A percentile compares a stretch with the other conserved stretches of the same genome.
These are phyloP conservation scores for Daldinia decipiens DNA, from an alignment of 495 filamentous ascomycete genomes.

Conservation along the genomic window DNA sequence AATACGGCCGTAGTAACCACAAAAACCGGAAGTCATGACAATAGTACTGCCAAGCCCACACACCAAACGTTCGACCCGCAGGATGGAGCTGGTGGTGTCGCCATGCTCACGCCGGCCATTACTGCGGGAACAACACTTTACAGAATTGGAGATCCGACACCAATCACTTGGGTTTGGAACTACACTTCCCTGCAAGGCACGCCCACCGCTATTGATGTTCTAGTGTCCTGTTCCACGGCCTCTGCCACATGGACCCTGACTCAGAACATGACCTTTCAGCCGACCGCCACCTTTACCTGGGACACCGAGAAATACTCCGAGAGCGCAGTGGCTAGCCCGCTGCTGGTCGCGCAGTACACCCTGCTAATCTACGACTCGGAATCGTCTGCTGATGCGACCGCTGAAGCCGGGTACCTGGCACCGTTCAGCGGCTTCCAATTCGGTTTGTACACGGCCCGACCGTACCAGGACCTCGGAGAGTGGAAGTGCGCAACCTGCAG, in stretches of 20 bases:
- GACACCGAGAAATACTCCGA: conserved; percentile 78
- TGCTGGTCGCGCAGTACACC: conserved; percentile 83
- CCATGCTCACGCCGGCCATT: conserved; percentile 79
- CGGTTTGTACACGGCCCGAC: conserved; percentile 80
- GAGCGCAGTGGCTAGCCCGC: conserved; percentile 64
- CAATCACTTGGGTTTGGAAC: conserved; percentile 91
- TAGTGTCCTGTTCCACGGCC: conserved; percentile 75
- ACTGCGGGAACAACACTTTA: conserved; percentile 74
- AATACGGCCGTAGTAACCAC: conserved; percentile 47
- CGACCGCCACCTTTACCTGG: conserved; percentile 68
- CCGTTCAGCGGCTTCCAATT: conserved; percentile 73
- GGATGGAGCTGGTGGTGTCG: conserved; percentile 75
- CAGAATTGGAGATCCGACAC: conserved; percentile 85
- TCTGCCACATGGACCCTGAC: conserved; percentile 61
- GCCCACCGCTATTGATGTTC: conserved; percentile 81
- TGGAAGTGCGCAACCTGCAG: conserved; percentile 76
- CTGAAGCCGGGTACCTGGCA: conserved; percentile 77
- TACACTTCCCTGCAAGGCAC: conserved; percentile 86
- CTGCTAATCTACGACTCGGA: conserved; percentile 83
- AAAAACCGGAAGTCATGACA: conserved; percentile 33
- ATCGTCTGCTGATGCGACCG: conserved; percentile 66
- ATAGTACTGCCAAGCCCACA: conserved; percentile 55
- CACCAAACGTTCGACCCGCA: conserved; percentile 67
- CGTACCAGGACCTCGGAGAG: conserved; percentile 70
- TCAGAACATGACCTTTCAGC: conserved; percentile 62